Evolutionary conservation across 75 land plant genomes (phyloP).

Genomic region (Pinus albicaulis): DNA sequence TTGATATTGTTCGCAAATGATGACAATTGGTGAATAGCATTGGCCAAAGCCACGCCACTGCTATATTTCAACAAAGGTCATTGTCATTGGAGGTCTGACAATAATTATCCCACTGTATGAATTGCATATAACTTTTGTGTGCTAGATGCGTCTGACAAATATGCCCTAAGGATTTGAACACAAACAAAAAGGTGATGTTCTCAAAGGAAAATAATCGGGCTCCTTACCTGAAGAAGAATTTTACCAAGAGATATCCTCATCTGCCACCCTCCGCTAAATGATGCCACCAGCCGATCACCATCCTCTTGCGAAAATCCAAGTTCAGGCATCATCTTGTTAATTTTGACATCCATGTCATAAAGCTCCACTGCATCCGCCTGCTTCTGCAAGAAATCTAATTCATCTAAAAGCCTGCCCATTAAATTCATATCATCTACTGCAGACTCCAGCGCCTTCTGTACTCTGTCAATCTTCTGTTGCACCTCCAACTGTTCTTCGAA

Average conservation of each 20-base stretch:
- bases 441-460: constrained; percentile 81
- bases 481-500: constrained; percentile 83
- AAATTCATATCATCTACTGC: constrained; percentile 74
- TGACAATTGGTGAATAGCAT: background rate
- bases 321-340: constrained; percentile 91
- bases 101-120: too few species aligned
- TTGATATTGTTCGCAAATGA: background rate
- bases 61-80: background rate
- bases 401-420: constrained; percentile 92
- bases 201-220: background rate
- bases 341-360: constrained; percentile 68
- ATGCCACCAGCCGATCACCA: constrained; percentile 74
- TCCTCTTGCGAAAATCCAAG: constrained; percentile 82
- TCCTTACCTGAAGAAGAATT: constrained; percentile 79
- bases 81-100: background rate
- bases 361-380: constrained; percentile 69
- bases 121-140: background rate
- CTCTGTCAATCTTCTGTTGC: constrained; percentile 70
- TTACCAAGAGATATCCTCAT: constrained; percentile 99
- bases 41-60: background rate
- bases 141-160: background rate
- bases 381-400: constrained; percentile 78
- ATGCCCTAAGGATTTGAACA: background rate
- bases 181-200: background rate
- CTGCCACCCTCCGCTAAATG: constrained; percentile 98